Evolutionary conservation across 2,329 filamentous ascomycete species (phyloP).

Genomic region (Aspergillus chevalieri): DNA sequence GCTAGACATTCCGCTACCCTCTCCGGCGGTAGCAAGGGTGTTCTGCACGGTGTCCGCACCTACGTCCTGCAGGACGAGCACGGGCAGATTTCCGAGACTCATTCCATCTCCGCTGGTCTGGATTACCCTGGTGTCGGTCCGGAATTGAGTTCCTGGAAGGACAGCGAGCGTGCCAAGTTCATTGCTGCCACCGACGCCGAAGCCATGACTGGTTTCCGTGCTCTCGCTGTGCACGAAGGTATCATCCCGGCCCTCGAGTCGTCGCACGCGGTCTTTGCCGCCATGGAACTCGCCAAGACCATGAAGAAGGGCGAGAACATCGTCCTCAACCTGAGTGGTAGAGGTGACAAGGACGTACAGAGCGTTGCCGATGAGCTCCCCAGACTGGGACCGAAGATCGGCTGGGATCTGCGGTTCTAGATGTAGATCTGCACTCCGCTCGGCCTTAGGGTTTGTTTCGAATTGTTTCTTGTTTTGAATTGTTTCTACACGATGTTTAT

Average conservation of each 20-base stretch:
- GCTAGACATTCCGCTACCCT: conserved; percentile 80
- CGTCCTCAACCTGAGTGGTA: conserved; percentile 86
- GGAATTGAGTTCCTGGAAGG: conserved; percentile 89
- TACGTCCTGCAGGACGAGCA: conserved; percentile 91
- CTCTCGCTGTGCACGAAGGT: conserved; percentile 82
- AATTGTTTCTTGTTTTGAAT: not conserved
- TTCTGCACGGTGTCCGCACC: conserved; percentile 90
- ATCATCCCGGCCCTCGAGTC: conserved; percentile 96
- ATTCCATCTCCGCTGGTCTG: conserved; percentile 91
- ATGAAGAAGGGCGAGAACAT: conserved; percentile 85
- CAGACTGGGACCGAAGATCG: conserved; percentile 80
- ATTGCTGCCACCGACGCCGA: conserved; percentile 86
- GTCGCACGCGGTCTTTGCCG: conserved; percentile 85
- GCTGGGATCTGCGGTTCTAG: conserved; percentile 57
- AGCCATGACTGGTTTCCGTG: conserved; percentile 78
- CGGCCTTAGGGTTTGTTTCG: not conserved
- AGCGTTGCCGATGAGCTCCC: conserved; percentile 93
- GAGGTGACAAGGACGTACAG: conserved; percentile 98
- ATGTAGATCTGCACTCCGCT: conserved; percentile 6
- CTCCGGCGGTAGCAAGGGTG: conserved; percentile 78
- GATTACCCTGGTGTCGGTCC: conserved; percentile 97
- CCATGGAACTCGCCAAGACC: conserved; percentile 82
- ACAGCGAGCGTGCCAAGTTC: conserved; percentile 77
- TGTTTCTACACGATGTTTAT: not conserved
- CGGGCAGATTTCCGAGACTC: conserved; percentile 90